Evolutionary conservation across 148 eudicot species (phyloP).

Genomic region (Amaranthus palmeri): DNA sequence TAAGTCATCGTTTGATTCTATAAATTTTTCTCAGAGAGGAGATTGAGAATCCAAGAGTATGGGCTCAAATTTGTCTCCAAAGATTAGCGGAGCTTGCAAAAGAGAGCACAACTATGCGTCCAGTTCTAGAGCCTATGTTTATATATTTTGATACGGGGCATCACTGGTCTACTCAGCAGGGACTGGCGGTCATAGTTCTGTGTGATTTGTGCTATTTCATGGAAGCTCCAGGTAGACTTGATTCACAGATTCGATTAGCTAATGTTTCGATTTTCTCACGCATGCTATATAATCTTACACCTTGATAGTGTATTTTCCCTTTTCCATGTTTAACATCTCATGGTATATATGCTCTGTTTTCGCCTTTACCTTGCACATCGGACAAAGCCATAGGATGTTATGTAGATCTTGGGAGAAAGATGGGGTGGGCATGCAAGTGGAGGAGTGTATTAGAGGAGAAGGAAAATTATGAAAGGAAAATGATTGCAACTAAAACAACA

Average conservation of each 20-base stretch:
- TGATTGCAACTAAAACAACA: too few species aligned
- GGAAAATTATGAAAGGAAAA: too few species aligned
- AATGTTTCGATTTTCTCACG: background rate
- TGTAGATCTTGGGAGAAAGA: too few species aligned
- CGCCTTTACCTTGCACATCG: too few species aligned
- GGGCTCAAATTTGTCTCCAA: conserved; percentile 91
- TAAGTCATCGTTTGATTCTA: background rate
- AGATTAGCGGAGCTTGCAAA: conserved; percentile 84
- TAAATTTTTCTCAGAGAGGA: conserved; percentile 54
- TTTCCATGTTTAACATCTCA: background rate
- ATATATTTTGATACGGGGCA: conserved; percentile 57
- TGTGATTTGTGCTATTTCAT: conserved; percentile 76
- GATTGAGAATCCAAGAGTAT: conserved; percentile 72
- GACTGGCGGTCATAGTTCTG: conserved; percentile 65
- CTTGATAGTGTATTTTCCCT: background rate
- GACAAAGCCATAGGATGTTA: too few species aligned
- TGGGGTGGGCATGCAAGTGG: too few species aligned
- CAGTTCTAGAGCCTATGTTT: conserved; percentile 81
- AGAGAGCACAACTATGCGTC: conserved; percentile 85
- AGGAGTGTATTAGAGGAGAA: too few species aligned
- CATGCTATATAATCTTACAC: background rate
- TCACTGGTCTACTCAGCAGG: conserved; percentile 69
- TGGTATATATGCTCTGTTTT: too few species aligned
- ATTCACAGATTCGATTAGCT: background rate
- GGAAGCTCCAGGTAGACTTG: conserved; percentile 54